Conservation (phyloP, 2,329 filamentous ascomycete species). For the Atkinsonella hypoxylon region DNA sequence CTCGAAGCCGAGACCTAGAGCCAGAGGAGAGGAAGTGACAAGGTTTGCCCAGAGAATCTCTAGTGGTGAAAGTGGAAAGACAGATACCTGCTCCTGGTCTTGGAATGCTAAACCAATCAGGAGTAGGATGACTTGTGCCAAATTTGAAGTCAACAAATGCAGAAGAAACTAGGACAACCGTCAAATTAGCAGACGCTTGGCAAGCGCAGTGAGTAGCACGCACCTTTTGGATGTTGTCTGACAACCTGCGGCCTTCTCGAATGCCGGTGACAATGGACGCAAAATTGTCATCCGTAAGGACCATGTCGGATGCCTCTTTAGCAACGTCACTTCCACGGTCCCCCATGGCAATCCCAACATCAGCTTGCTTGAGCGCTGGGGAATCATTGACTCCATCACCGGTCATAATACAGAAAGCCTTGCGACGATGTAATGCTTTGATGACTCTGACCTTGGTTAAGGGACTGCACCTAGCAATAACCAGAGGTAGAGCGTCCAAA, state of each 20-base stretch:
- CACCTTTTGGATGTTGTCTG: conserved; percentile 66
- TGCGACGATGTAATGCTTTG: conserved; percentile 57
- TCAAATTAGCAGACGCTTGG: neutral
- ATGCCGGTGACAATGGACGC: conserved; percentile 66
- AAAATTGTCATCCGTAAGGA: conserved; percentile 81
- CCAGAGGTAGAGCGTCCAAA: conserved; percentile 49
- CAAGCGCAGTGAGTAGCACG: neutral
- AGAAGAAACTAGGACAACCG: conserved; percentile 38
- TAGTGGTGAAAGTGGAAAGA: conserved; percentile 60
- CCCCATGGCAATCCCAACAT: conserved; percentile 69
- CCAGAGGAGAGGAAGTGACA: conserved; percentile 58
- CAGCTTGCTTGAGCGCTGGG: conserved; percentile 58
- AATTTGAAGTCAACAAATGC: conserved; percentile 57
- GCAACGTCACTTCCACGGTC: conserved; percentile 59
- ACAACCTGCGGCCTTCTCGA: conserved; percentile 55
- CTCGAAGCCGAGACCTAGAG: conserved; percentile 61
- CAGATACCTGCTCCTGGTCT: conserved; percentile 43
- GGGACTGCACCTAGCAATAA: conserved; percentile 58
- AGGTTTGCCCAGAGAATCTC: conserved; percentile 71
- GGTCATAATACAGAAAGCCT: conserved; percentile 61
- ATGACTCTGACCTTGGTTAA: conserved; percentile 66
- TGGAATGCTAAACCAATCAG: conserved; percentile 60
- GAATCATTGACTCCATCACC: conserved; percentile 68
- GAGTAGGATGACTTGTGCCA: conserved; percentile 57
- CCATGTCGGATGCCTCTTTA: conserved; percentile 77